Conservation (phyloP, 106 monocot species). For the Dendrobium huoshanense region DNA sequence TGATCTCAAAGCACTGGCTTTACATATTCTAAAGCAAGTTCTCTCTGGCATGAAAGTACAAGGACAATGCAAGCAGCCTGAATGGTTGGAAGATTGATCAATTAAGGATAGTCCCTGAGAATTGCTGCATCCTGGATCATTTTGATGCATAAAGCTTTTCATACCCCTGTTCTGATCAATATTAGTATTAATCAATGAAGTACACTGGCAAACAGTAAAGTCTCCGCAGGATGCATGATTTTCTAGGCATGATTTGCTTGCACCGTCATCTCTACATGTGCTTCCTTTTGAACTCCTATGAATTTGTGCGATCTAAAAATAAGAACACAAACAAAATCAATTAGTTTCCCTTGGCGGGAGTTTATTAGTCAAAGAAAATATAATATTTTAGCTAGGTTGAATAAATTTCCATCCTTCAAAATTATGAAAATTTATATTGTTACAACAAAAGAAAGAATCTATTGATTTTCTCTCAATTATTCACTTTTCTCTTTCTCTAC, state of each 20-base stretch:
- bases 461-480: too few species aligned
- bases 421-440: background rate
- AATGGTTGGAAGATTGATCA: background rate
- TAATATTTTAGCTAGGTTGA: background rate
- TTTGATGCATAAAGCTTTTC: conserved; percentile 1
- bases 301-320: background rate
- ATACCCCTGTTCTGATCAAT: background rate
- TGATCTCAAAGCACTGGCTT: conserved; percentile 43
- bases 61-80: conserved; percentile 15
- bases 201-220: background rate
- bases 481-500: too few species aligned
- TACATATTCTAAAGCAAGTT: conserved; percentile 34
- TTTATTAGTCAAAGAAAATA: background rate
- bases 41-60: conserved; percentile 27
- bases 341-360: background rate
- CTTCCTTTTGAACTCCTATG: background rate
- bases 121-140: conserved; percentile 5
- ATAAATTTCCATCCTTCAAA: conserved; percentile 1
- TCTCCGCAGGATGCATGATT: background rate
- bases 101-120: background rate
- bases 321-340: background rate
- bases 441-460: too few species aligned
- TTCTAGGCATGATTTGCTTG: background rate
- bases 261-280: background rate
- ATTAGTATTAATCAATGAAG: background rate